Conservation (phyloP, 148 eudicot species). For the Agrostemma githago region DNA sequence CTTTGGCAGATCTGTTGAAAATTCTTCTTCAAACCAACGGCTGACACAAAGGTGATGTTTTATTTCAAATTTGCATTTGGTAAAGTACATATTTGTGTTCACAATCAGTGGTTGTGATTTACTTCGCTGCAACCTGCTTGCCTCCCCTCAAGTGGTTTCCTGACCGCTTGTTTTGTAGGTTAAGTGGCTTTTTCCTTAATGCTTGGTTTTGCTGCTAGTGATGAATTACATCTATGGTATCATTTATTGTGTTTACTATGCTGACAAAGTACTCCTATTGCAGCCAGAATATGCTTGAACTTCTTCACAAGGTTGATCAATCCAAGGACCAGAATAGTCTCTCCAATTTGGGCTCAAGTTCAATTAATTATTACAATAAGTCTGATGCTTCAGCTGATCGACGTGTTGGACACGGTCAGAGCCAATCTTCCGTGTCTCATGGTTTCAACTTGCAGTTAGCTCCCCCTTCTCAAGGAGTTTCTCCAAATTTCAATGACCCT, state of each 20-base stretch:
- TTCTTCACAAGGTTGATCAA: conserved; percentile 83
- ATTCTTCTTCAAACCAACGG: conserved; percentile 32
- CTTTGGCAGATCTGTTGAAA: conserved; percentile 37
- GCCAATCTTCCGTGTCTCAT: conserved; percentile 57
- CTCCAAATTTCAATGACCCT: conserved; percentile 33
- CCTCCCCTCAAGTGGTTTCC: not conserved
- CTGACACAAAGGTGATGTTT: conserved; percentile 42
- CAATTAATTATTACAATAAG: conserved; percentile 30
- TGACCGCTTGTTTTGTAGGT: not conserved
- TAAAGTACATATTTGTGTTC: too few relatives aligned
- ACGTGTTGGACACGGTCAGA: conserved; percentile 39
- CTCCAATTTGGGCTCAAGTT: conserved; percentile 24
- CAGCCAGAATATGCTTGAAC: conserved; percentile 89
- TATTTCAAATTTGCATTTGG: conserved; percentile 9
- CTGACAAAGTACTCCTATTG: conserved; percentile 16
- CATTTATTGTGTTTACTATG: not conserved
- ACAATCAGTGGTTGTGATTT: not conserved
- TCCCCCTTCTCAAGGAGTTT: conserved; percentile 63
- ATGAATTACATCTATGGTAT: not conserved
- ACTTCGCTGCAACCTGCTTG: not conserved
- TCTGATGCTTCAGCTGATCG: conserved; percentile 41
- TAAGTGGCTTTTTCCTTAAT: not conserved
- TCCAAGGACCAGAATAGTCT: conserved; percentile 40
- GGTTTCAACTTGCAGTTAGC: conserved; percentile 85
- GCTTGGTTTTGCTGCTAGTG: not conserved